Evolutionary conservation across 805 yeast species (phyloP), one percentile per base, ranked within the genome.

Genomic region (Schwanniomyces pseudopolymorphus): DNA sequence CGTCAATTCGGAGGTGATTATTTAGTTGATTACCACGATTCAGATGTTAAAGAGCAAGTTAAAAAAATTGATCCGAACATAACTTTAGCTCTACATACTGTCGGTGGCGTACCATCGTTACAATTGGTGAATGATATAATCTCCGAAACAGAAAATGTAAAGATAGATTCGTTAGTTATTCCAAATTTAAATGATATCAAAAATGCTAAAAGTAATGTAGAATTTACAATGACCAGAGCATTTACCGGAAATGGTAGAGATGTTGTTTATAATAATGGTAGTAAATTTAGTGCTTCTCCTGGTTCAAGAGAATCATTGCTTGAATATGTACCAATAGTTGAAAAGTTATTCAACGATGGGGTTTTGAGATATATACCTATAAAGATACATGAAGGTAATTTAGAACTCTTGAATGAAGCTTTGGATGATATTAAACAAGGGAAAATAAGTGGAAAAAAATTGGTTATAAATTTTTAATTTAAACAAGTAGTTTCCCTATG

Each of bases 141-240:
- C 8, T 41, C 44, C n/a, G 38, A 41, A 7, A 9, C 2, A 16
- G 2, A 14, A 16, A 22, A 8, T 11, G 26, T 24, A 11, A 31
- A 41, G 14, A 31, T 41, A 3, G 39, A 31, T 33, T 41, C 44
- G 4, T 33, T 41, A 14, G 31, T 41, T 5, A 28, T 31, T 41
- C 25, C 28, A 20, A 17, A 33, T 22, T 20, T 41, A 8, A 27
- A 31, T 10, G 21, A 17, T 20, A 31, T 41, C 20, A 22, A 17
- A 31, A 41, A 33, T n/a, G n/a, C 28, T 13, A 41, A 41, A 28
- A 9, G 37, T 14, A 41, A 41, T 41, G 44, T 41, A 21, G 9
- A n/a, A 8, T 41, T 33, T 28, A 20, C 44, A 8, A 41, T 41
- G 44, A 41, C 39, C 10, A 28, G 44, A 31, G 44, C 44, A 28